phyloP scores from a whole-genome alignment of 2,329 filamentous ascomycete genomes.

The Lasiodiplodia sp. region DNA sequence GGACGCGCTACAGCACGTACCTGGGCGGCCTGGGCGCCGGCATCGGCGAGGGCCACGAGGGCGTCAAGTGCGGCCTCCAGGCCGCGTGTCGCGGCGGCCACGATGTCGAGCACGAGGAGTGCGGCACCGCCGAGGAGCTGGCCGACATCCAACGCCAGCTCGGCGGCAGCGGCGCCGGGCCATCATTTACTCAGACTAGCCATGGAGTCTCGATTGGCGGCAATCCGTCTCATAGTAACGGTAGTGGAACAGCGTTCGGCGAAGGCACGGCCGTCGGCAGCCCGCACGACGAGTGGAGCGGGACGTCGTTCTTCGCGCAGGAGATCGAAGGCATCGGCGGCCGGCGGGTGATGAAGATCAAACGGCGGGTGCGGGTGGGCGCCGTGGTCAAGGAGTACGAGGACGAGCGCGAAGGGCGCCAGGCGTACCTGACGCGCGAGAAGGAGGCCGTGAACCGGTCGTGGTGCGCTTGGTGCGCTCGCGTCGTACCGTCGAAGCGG shows the following conservation, averaged over 20 bases:
- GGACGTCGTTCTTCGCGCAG: constrained; percentile 79
- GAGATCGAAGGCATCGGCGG: constrained; percentile 93
- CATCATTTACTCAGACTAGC: neutral
- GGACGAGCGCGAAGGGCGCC: constrained; percentile 55
- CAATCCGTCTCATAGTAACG: no score
- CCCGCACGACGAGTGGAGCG: constrained; percentile 51
- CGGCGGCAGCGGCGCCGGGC: neutral
- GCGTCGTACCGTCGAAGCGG: constrained; percentile 69
- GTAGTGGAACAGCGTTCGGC: neutral
- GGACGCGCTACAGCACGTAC: constrained; percentile 79
- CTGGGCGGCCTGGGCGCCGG: constrained; percentile 84
- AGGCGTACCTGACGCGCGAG: constrained; percentile 74
- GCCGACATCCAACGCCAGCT: constrained; percentile 2
- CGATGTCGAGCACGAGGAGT: constrained; percentile 84
- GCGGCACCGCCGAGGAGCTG: constrained; percentile 50
- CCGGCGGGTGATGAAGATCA: constrained; percentile 85
- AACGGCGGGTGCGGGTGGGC: constrained; percentile 81
- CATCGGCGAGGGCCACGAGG: constrained; percentile 86
- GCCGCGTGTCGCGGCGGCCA: constrained; percentile 76
- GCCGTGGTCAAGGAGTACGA: constrained; percentile 86
- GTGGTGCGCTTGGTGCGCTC: constrained; percentile 92
- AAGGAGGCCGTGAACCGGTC: constrained; percentile 72
- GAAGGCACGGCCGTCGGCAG: constrained; percentile 45
- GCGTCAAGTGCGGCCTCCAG: constrained; percentile 86
- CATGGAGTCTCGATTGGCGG: constrained; percentile 9